Base-by-base conservation (phyloP, 345 rosid genomes). In the Carallia pectinifolia region DNA sequence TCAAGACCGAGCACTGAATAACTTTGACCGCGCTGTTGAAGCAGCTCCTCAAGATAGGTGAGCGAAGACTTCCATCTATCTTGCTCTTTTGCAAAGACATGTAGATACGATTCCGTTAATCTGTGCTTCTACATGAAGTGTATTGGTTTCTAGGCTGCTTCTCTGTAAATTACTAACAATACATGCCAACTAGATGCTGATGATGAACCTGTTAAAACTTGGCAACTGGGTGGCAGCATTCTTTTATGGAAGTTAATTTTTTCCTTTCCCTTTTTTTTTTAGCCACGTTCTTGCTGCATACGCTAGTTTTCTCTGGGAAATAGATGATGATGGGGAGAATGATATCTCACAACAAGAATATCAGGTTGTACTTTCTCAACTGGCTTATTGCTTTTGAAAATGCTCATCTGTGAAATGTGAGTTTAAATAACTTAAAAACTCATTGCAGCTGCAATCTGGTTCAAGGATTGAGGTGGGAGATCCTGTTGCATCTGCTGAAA, bases 211-310 rank as follows among this genome's bases (percentile, higher is more conserved):
- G 59, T 7, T 19, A 55, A 4, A 23, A 23, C 15, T 55, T n/a
- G 29, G 50, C 50, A 44, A 12, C 10, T 40, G 13, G 15, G 15
- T 40, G 2, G 48, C 48, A 2, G 29, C 58, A 18, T 1, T 3
- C 31, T 8, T 19, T 55, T 19, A 12, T 8, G 31, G 5, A 48
- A 13, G 37, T 15, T 64, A 19, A 16, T 27, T 23, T 27, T 18
- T n/a, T 38, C 1, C 17, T 62, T 34, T 56, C 13, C 16, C 10
- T 62, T 80, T 61, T 67, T 61, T 48, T 58, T 67, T 37, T 83
- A 92, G 95, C 76, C 48, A 84, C 65, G 82, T 89, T 70, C 84
- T 88, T 2, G 98, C 87, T 12, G 96, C 91, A 71, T 89, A 87
- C 73, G 95, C 96, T 12, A 62, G 87, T 64, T 90, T 92, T 78